Evolutionary conservation across 257 asterid genomes (phyloP), one percentile per base, ranked within the genome.

Genomic region (Solanum commersonii): DNA sequence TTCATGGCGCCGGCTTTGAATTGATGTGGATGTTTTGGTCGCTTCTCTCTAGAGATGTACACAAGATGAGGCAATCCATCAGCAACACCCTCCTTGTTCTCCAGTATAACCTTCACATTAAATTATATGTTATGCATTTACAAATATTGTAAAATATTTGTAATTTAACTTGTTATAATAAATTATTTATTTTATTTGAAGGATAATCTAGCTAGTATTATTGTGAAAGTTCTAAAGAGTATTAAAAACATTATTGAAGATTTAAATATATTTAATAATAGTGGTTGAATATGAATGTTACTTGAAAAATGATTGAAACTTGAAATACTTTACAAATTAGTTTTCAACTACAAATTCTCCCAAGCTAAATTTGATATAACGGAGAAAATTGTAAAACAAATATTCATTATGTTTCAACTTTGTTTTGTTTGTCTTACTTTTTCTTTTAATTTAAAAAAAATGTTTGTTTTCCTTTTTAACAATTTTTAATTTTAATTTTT

Each of bases 1-100:
- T 91, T 91, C 93, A 91, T 91, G 37, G 93, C 93, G 0, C 93
- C 93, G 3, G 93, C 93, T 87, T 91, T 91, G 84, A 35, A 89
- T 34, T 91, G 88, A 86, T 91, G 93, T 31, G 83, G 90, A 83
- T 91, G 88, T 13, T 91, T 87, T 86, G 93, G 91, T 86, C 88
- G 84, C 73, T 91, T 91, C 86, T 90, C 93, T 84, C 93, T 83
- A 12, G 93, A 90, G 14, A 91, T 65, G 81, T 91, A 91, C 22
- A 91, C 83, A 4, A 91, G 85, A 83, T 86, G 90, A 49, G 93
- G 93, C 83, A 90, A 25, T 3, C 59, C 90, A 25, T 86, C 83
- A 3, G 76, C 60, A 27, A 40, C 27, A 20, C 52, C 42, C 73
- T 87, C 89, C 35, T 87, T 87, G 83, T 89, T 89, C 78, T 90